Evolutionary conservation across 768 basidiomycete genomes (phyloP), one percentile per base, ranked within the genome.

Genomic region (Amanita rubescens): DNA sequence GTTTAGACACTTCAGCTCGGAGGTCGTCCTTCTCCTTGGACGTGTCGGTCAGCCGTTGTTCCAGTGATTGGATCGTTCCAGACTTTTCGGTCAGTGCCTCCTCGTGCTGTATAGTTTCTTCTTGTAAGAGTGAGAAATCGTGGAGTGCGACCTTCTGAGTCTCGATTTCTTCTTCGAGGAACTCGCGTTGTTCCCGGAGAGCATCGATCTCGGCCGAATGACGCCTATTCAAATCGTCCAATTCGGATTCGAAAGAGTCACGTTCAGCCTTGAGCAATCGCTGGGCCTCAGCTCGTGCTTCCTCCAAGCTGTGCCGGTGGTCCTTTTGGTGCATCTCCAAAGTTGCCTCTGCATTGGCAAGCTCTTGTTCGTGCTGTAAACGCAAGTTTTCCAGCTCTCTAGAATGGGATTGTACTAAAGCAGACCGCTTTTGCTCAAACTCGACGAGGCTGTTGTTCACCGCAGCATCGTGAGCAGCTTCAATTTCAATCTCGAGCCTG

Each of bases 131-230:
- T 14, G 78, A 72, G 49, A 82, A 75, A 60, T 72, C 83, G 53
- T 76, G 71, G 5, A 75, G 70, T 9, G 76, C 73, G 38, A 64
- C 71, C 62, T 82, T 85, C 63, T 81, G 70, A 8, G 78, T 71
- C 59, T 84, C 80, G 12, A 90, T 66, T 63, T 91, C 84, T 56
- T 81, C 66, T 7, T 72, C 62, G 30, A 85, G 71, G 20, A 69
- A 52, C 20, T 80, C 75, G 24, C 74, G 74, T 50, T 82, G 76
- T 58, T 72, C 71, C 55, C 70, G 71, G 55, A 80, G 67, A 12
- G 63, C 62, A 55, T 75, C 75, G 15, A 73, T 69, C 49, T 82
- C 80, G 39, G 75, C 68, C 20, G 70, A 62, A 44, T 85, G 79
- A 42, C 74, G 71, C 25, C 60, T 63, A 54, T 78, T 71, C 19